A percentile compares a stretch with the other conserved stretches of the same genome.
Evolutionary conservation across 1,284 basidiomycete genomes (phyloP).

Genomic region (Moesziomyces globuligerus): DNA sequence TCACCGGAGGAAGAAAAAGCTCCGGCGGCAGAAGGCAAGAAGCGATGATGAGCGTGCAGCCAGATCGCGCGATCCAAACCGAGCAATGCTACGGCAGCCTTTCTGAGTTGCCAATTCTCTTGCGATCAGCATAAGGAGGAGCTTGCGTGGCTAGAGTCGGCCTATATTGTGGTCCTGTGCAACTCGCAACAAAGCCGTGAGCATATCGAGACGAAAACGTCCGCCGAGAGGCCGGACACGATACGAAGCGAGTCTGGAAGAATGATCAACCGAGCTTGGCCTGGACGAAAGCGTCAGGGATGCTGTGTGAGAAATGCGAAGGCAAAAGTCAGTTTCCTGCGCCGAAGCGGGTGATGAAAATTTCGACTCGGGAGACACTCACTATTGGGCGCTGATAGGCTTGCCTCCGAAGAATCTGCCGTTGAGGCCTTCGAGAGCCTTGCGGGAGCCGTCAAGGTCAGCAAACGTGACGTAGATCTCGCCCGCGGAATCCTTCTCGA

Average conservation of each 20-base stretch:
- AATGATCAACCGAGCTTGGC: conserved; percentile 46
- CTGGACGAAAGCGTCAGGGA: conserved; percentile 54
- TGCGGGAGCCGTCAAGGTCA: conserved; percentile 79
- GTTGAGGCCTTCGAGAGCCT: conserved; percentile 86
- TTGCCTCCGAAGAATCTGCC: conserved; percentile 73
- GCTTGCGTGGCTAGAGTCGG: background rate
- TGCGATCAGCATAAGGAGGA: background rate
- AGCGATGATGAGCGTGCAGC: conserved; percentile 27
- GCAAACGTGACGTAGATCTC: conserved; percentile 97
- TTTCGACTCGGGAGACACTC: conserved; percentile 12
- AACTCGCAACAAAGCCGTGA: background rate
- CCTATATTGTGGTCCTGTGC: background rate
- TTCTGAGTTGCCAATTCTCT: background rate
- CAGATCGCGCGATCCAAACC: background rate
- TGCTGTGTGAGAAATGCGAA: conserved; percentile 11
- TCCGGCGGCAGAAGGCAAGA: background rate
- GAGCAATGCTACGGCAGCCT: background rate
- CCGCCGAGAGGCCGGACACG: background rate
- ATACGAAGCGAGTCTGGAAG: background rate
- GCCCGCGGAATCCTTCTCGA: conserved; percentile 88
- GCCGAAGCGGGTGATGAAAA: background rate
- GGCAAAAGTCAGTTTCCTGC: too few relatives aligned
- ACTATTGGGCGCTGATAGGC: conserved; percentile 62
- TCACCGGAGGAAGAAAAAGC: background rate
- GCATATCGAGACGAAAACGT: background rate